phyloP scores from a whole-genome alignment of 2,329 filamentous ascomycete species.

The Scopulariopsis brevicaulis region DNA sequence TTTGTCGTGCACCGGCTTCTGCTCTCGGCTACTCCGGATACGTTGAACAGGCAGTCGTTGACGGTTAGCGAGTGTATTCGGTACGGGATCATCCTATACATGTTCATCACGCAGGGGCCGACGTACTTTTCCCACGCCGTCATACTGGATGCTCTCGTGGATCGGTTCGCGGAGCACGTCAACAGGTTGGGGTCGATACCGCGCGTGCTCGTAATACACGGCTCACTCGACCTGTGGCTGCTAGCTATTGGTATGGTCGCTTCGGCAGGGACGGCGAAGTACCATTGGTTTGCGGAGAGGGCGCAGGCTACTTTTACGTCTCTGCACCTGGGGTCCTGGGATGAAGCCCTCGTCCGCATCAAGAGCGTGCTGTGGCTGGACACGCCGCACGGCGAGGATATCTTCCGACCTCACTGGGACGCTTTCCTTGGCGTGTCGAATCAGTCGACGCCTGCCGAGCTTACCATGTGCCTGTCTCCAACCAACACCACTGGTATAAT shows the following conservation, averaged over 20 bases:
- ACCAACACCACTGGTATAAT: neutral
- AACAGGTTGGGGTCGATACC: constrained; percentile 6
- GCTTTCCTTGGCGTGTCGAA: constrained; percentile 4
- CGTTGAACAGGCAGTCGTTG: neutral
- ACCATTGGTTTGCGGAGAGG: constrained; percentile 16
- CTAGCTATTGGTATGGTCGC: constrained; percentile 26
- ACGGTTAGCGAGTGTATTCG: constrained; percentile 31
- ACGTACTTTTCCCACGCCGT: constrained; percentile 42
- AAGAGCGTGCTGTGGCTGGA: constrained; percentile 17
- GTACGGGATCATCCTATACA: constrained; percentile 33
- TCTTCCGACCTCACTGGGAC: constrained; percentile 17
- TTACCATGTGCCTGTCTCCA: neutral
- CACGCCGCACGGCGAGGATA: constrained; percentile 6
- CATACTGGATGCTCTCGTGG: constrained; percentile 22
- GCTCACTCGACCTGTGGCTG: constrained; percentile 27
- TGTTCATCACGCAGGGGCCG: constrained; percentile 40
- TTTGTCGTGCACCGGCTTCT: constrained; percentile 41
- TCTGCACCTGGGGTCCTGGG: neutral
- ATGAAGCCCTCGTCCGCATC: constrained; percentile 5
- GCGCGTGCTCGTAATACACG: neutral
- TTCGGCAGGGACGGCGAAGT: constrained; percentile 14
- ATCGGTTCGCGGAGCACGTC: constrained; percentile 19
- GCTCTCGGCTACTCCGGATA: constrained; percentile 7
- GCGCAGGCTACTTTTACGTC: constrained; percentile 7
- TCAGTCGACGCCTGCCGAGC: neutral